phyloP scores from a whole-genome alignment of 768 basidiomycete genomes.

The Cyclocybe cylindracea region DNA sequence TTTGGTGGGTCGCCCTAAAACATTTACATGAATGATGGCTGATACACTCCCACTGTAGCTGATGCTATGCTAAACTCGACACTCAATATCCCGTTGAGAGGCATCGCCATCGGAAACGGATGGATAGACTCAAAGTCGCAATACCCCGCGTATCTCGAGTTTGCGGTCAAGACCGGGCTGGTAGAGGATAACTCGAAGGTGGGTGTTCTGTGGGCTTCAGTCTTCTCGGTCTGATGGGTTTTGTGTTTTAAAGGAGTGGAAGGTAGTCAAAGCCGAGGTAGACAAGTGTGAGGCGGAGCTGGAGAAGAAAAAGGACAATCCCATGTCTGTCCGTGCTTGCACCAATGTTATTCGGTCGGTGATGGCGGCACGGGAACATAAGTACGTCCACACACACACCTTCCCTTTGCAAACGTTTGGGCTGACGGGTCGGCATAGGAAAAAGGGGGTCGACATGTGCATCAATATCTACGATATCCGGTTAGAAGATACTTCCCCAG shows the following conservation, averaged over 20 bases:
- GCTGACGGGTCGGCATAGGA: conserved; percentile 41
- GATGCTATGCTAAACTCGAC: conserved; percentile 69
- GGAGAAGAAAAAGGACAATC: conserved; percentile 51
- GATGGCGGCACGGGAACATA: conserved; percentile 40
- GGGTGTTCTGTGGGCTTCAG: conserved; percentile 16
- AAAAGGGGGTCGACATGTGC: conserved; percentile 70
- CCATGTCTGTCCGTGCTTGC: conserved; percentile 59
- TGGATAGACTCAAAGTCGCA: conserved; percentile 93
- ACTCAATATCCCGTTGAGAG: conserved; percentile 65
- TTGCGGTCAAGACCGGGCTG: conserved; percentile 75
- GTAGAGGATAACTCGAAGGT: conserved; percentile 74
- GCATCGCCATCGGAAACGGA: conserved; percentile 93
- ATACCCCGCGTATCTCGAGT: conserved; percentile 90
- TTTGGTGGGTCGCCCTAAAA: conserved; percentile 56
- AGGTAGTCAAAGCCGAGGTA: conserved; percentile 52
- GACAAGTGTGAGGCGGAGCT: conserved; percentile 59
- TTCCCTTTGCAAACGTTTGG: background rate
- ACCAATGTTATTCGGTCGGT: conserved; percentile 52
- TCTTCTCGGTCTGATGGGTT: background rate
- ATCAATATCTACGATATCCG: conserved; percentile 96
- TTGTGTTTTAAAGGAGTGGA: conserved; percentile 54
- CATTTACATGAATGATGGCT: background rate
- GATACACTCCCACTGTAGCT: conserved; percentile 43
- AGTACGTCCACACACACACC: conserved; percentile 26
- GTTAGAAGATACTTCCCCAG: conserved; percentile 79